Base-by-base conservation (phyloP, 768 basidiomycete genomes). In the Naganishia kalamii region DNA sequence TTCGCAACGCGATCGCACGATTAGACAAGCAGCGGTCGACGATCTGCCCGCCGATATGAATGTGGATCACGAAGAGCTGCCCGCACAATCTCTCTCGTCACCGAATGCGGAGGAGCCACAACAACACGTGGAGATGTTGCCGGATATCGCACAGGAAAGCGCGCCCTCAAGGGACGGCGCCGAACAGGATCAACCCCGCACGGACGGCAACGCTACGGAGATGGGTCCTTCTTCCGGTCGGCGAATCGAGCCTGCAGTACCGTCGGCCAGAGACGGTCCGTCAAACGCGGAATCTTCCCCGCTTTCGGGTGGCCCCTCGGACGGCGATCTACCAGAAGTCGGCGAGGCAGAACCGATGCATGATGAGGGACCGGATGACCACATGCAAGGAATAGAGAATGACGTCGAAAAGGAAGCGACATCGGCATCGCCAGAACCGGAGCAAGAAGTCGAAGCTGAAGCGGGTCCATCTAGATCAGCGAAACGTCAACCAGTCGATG, bases 1-100 rank as follows among this genome's bases (percentile, higher is more conserved):
- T 41, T 57, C 54, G 10, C 43, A 62, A 29, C 33, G 25, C 21
- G 35, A 61, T 44, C 59, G 40, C 21, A 57, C 63, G 23, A 35
- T 41, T 10, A 57, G 35, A 19, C 33, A 65, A 46, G 63, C 44
- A 30, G 61, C 30, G 4, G 2, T 30, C 21, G 52, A 35, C 5
- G 19, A n/a, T 44, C 43, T 44, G 43, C 43, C 7, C 43, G 43
- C 43, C 19, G 11, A 44, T n/a, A 10, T 44, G 43, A 44, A 44
- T n/a, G 19, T 44, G 6, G 43, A 44, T n/a, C 13, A 11, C 8
- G 43, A 44, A n/a, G 43, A 44, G 19, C 43, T 5, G 43, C 10
- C 43, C 21, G 10, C 43, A 10, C 43, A n/a, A 44, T 5, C 19
- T 11, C 11, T n/a, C 19, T 44, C 43, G 19, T n/a, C 43, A 5